Base-by-base conservation (phyloP, 805 yeast genomes). In the Kuraishia floccosa region DNA sequence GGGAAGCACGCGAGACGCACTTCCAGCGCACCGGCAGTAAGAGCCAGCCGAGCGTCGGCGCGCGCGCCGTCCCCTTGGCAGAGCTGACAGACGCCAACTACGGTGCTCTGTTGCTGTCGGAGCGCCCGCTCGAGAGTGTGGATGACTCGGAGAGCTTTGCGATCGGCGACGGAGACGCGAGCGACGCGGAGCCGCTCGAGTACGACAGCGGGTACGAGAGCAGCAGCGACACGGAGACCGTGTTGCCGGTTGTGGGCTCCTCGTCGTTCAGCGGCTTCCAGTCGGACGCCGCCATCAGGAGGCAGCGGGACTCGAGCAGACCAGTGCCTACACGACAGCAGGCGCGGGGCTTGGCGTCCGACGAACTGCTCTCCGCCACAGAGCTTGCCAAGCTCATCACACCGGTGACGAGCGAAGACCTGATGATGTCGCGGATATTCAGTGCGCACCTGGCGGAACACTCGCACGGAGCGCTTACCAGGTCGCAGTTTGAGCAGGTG, bases 401-500 rank as follows among this genome's bases (percentile, higher is more conserved):
- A 6, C 34, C 34, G 10, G 17, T 17, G 2, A 13, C 31, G 11
- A 3, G n/a, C 6, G 32, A 33, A 11, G 38, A 30, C 9, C 19
- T 25, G 5, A 16, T 27, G 1, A 30, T 32, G 28, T 6, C 28
- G 10, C 28, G 35, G 20, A 39, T 39, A 6, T 17, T 39, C 22
- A 21, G 33, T 5, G 35, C 35, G 3, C 42, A 39, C 28, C 29
- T 39, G 5, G 12, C 30, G 10, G 8, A 11, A 6, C 24, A 17
- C 23, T 15, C 27, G 4, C 11, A 10, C 28, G 17, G 17, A 12
- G 24, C 25, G 6, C 30, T 46, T 8, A 55, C 60, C 6, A 39
- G 60, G 34, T 47, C 58, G 5, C 30, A 35, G 17, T 55, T 52
- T 33, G 36, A 38, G 13, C 30, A 38, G 14, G 35, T 32, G 19